A percentile compares a stretch with the other conserved stretches of the same genome.
These are phyloP conservation scores for Aspergillus phoenicis DNA, from an alignment of 2,329 filamentous ascomycete genomes.

Conservation along the genomic window DNA sequence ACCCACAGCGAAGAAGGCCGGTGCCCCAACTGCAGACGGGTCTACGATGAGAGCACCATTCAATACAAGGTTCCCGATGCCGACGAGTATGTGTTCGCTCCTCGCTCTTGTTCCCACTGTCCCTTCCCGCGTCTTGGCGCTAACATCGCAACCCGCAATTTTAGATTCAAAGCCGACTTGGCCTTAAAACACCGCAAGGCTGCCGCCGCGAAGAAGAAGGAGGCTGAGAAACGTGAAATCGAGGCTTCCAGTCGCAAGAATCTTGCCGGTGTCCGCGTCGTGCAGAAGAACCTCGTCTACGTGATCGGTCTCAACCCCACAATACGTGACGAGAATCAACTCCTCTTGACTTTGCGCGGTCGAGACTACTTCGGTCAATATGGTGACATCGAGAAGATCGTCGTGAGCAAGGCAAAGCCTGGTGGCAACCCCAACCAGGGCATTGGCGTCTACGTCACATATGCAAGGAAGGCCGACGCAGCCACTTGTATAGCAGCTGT, in stretches of 20 bases:
- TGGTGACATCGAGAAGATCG: conserved; percentile 97
- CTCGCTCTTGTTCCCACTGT: neutral
- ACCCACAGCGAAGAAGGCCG: conserved; percentile 91
- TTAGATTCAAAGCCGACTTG: conserved; percentile 54
- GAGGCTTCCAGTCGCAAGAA: conserved; percentile 96
- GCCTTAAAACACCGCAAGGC: conserved; percentile 84
- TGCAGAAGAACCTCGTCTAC: conserved; percentile 98
- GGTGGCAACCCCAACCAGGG: conserved; percentile 71
- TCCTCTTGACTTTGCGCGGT: conserved; percentile 86
- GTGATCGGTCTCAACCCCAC: conserved; percentile 92
- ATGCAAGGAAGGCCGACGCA: conserved; percentile 87
- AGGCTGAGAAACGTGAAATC: conserved; percentile 92
- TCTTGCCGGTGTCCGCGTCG: conserved; percentile 88
- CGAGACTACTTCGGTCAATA: conserved; percentile 97
- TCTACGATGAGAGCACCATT: conserved; percentile 96
- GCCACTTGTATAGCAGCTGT: conserved; percentile 87
- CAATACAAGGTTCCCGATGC: conserved; percentile 92
- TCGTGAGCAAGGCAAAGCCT: conserved; percentile 94
- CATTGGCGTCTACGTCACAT: conserved; percentile 97
- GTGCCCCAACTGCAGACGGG: conserved; percentile 93
- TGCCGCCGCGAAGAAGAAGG: conserved; percentile 85
- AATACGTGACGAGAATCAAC: conserved; percentile 80
- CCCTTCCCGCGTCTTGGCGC: conserved; percentile 20
- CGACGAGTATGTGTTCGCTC: conserved; percentile 77
- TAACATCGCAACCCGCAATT: conserved; percentile 22